A percentile compares a stretch with the other conserved stretches of the same genome.
Evolutionary conservation across 2,329 filamentous ascomycete genomes (phyloP).

Genomic region (Aspergillus persii): DNA sequence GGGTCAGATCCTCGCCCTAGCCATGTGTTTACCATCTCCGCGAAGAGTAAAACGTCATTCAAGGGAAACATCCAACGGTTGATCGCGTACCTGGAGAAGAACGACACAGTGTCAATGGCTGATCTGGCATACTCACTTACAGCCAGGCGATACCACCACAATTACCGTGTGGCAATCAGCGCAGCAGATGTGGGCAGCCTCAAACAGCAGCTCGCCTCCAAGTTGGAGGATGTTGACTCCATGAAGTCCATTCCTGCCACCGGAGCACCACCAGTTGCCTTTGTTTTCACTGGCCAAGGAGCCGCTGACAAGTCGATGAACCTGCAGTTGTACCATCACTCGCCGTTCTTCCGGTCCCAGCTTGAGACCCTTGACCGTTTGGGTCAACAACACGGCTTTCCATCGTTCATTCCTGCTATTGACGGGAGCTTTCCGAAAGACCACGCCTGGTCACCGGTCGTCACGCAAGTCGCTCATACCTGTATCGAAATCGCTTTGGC

Average conservation of each 20-base stretch:
- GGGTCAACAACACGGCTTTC: constrained; percentile 23
- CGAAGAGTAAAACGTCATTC: constrained; percentile 50
- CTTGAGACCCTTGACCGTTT: constrained; percentile 25
- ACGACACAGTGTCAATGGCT: constrained; percentile 45
- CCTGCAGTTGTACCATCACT: constrained; percentile 29
- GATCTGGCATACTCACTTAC: constrained; percentile 65
- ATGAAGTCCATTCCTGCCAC: constrained; percentile 50
- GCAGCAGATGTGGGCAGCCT: background rate
- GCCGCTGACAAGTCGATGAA: constrained; percentile 25
- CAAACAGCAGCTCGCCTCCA: constrained; percentile 3
- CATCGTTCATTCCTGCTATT: constrained; percentile 22
- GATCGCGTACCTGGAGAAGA: constrained; percentile 27
- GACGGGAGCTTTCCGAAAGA: constrained; percentile 40
- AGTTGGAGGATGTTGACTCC: constrained; percentile 38
- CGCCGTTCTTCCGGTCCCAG: constrained; percentile 20
- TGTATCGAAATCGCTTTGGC: constrained; percentile 43
- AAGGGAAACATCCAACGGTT: constrained; percentile 55
- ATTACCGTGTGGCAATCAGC: constrained; percentile 9
- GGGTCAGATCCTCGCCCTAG: constrained; percentile 45
- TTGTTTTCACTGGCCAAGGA: constrained; percentile 39
- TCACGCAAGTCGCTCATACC: constrained; percentile 38
- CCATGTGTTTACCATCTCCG: constrained; percentile 57
- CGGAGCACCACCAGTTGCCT: constrained; percentile 26
- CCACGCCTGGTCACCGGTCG: constrained; percentile 8
- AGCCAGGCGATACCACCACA: constrained; percentile 46